Evolutionary conservation across 352 stramenopile genomes (phyloP).

Genomic region (Phytophthora palmivora): DNA sequence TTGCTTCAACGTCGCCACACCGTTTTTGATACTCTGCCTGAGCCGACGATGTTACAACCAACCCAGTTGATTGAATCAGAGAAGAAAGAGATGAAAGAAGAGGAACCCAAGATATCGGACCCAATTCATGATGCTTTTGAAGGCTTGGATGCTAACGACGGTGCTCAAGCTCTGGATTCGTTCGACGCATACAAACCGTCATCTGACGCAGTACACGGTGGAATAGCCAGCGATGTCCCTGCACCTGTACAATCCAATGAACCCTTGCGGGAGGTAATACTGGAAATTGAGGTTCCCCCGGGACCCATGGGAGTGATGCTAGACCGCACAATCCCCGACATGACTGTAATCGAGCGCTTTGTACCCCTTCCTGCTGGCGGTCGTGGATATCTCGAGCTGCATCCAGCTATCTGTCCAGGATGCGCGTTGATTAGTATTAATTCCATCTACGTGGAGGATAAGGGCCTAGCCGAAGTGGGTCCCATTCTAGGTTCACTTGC

Average conservation of each 20-base stretch:
- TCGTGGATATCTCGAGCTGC: constrained; percentile 79
- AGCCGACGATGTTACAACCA: constrained; percentile 45
- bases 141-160: constrained; percentile 62
- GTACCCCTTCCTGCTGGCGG: constrained; percentile 71
- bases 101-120: constrained; percentile 48
- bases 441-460: constrained; percentile 75
- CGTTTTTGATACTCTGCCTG: constrained; percentile 68
- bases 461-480: constrained; percentile 72
- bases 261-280: constrained; percentile 74
- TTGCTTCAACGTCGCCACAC: constrained; percentile 39
- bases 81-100: constrained; percentile 37
- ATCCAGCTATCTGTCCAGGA: constrained; percentile 81
- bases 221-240: constrained; percentile 4
- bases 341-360: constrained; percentile 84
- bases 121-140: constrained; percentile 87
- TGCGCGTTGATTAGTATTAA: constrained; percentile 86
- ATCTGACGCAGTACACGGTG: constrained; percentile 24
- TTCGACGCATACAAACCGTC: constrained; percentile 48
- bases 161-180: constrained; percentile 41
- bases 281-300: constrained; percentile 82
- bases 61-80: constrained; percentile 24
- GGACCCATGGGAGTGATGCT: constrained; percentile 87
- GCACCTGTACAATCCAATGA: constrained; percentile 47
- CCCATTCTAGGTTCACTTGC: constrained; percentile 68
- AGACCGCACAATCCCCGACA: constrained; percentile 77